A percentile compares a stretch with the other conserved stretches of the same genome.
phyloP scores from a whole-genome alignment of 2,329 filamentous ascomycete genomes.

The Bipolaris bicolor region DNA sequence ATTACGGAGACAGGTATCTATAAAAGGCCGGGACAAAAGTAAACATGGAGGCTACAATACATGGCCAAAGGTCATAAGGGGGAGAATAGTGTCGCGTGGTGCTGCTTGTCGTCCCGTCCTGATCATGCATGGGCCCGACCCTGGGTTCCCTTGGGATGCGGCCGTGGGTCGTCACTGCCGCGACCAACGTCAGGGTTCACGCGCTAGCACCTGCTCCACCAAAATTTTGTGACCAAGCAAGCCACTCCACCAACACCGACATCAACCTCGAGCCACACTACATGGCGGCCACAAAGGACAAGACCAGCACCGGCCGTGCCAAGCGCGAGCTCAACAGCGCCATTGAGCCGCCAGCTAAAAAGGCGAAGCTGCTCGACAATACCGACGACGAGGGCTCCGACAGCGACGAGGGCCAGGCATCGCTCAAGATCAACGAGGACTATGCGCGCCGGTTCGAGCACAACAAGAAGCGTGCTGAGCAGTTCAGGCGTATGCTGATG shows the following conservation, averaged over 20 bases:
- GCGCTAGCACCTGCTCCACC: constrained; percentile 28
- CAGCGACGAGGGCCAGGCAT: constrained; percentile 31
- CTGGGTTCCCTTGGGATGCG: constrained; percentile 20
- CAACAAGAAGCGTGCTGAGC: constrained; percentile 95
- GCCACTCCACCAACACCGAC: not conserved
- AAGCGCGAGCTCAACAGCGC: constrained; percentile 34
- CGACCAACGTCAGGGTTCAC: constrained; percentile 30
- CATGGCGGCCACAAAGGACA: constrained; percentile 35
- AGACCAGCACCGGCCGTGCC: constrained; percentile 31
- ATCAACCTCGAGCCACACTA: not conserved
- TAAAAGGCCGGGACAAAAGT: constrained; percentile 7
- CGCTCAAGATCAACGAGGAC: constrained; percentile 84
- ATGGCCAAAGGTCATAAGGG: constrained; percentile 18
- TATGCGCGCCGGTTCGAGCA: constrained; percentile 90
- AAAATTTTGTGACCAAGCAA: constrained; percentile 32
- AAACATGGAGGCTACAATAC: constrained; percentile 30
- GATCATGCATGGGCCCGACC: constrained; percentile 11
- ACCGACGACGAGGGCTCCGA: constrained; percentile 42
- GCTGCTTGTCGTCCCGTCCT: constrained; percentile 16
- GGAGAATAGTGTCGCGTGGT: constrained; percentile 12
- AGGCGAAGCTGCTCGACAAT: constrained; percentile 48
- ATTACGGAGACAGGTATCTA: constrained; percentile 12
- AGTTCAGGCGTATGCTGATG: constrained; percentile 65
- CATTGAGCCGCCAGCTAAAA: constrained; percentile 40
- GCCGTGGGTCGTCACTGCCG: constrained; percentile 26